phyloP scores from a whole-genome alignment of 148 eudicot genomes.

The Camellia japonica region DNA sequence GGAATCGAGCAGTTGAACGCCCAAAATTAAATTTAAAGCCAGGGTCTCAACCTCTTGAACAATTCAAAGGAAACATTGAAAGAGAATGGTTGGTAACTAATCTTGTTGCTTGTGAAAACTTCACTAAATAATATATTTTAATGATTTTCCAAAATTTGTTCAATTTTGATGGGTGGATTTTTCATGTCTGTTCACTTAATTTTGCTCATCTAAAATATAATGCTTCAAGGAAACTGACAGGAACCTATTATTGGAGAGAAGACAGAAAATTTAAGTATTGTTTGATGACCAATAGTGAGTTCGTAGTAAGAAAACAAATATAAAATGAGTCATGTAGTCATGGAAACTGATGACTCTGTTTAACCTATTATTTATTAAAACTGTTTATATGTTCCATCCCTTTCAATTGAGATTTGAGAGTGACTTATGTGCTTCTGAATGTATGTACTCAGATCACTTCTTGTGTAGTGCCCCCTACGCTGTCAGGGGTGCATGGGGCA shows the following conservation, averaged over 20 bases:
- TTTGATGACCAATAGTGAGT: not conserved
- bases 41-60: conserved; percentile 56
- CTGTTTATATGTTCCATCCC: not conserved
- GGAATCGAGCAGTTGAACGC: conserved; percentile 52
- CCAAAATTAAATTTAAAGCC: conserved; percentile 87
- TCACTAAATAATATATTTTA: not conserved
- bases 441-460: not conserved
- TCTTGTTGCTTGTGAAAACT: not conserved
- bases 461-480: too few species aligned
- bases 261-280: not conserved
- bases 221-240: not conserved
- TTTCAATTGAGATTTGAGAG: not conserved
- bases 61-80: conserved; percentile 33
- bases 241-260: not conserved
- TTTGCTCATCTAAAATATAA: not conserved
- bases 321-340: not conserved
- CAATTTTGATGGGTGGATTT: not conserved
- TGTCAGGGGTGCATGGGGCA: too few species aligned
- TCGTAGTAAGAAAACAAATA: not conserved
- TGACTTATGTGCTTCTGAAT: not conserved
- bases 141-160: not conserved
- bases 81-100: conserved; percentile 49
- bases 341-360: not conserved
- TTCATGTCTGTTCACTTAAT: not conserved
- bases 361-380: not conserved